Conservation (phyloP, 2,329 filamentous ascomycete species). For the Alternaria rosae region DNA sequence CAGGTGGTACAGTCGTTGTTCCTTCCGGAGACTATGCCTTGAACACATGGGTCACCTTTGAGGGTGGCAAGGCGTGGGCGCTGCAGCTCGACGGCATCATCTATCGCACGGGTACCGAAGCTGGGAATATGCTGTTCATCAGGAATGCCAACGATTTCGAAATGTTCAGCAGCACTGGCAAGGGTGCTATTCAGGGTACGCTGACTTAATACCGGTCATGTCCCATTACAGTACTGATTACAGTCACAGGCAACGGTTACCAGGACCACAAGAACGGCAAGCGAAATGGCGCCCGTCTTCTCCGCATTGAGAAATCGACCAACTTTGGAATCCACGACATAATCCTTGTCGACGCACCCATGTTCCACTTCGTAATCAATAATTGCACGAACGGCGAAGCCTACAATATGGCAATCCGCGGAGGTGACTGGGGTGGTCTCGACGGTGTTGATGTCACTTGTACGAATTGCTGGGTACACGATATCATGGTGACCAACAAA, state of each 20-base stretch:
- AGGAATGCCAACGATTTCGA: constrained; percentile 61
- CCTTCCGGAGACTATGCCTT: constrained; percentile 60
- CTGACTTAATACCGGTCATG: neutral
- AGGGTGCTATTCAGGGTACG: constrained; percentile 60
- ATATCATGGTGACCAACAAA: constrained; percentile 68
- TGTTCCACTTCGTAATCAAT: constrained; percentile 61
- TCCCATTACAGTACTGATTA: neutral
- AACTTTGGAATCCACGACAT: constrained; percentile 61
- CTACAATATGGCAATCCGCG: constrained; percentile 64
- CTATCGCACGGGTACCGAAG: constrained; percentile 59
- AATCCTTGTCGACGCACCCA: constrained; percentile 57
- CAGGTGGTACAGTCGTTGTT: constrained; percentile 60
- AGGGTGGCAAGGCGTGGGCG: constrained; percentile 57
- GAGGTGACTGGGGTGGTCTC: constrained; percentile 60
- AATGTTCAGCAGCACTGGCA: constrained; percentile 60
- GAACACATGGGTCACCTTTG: constrained; percentile 58
- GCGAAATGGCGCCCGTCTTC: constrained; percentile 54
- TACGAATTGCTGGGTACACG: constrained; percentile 65
- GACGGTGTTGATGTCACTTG: constrained; percentile 66
- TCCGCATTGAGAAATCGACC: constrained; percentile 55
- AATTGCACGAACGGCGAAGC: constrained; percentile 61
- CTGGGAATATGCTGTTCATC: constrained; percentile 63
- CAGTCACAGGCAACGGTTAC: constrained; percentile 54
- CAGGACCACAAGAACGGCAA: constrained; percentile 55
- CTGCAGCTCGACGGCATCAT: constrained; percentile 63